Evolutionary conservation across 228 moss, liverwort and hornwort genomes (phyloP).

Genomic region (Sphagnum magellanicum): DNA sequence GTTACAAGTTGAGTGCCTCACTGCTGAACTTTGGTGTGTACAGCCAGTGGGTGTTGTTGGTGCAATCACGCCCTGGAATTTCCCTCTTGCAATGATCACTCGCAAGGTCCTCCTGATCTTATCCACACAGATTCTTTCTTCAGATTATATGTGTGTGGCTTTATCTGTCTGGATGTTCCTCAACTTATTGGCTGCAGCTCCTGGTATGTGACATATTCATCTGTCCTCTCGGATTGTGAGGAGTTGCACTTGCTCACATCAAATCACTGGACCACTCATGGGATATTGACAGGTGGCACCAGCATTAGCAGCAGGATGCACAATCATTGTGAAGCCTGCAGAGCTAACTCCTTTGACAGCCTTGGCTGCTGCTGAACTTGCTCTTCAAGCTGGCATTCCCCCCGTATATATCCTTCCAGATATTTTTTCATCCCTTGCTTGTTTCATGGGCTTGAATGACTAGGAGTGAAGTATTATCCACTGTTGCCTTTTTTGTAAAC

Average conservation of each 20-base stretch:
- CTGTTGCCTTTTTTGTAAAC: no score
- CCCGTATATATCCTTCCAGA: constrained; percentile 40
- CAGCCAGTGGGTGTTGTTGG: constrained; percentile 98
- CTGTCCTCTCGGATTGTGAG: background rate
- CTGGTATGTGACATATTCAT: background rate
- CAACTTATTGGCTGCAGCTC: background rate
- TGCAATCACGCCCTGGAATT: constrained; percentile 98
- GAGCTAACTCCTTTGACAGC: constrained; percentile 93
- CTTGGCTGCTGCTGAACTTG: constrained; percentile 83
- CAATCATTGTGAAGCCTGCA: constrained; percentile 86
- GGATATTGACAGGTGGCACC: constrained; percentile 70
- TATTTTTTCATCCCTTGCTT: background rate
- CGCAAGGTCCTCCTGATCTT: constrained; percentile 60
- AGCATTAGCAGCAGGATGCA: constrained; percentile 95
- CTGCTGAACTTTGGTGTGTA: constrained; percentile 13
- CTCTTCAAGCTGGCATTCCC: constrained; percentile 91
- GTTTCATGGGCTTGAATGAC: background rate
- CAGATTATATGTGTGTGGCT: no score
- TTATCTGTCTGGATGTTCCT: no score
- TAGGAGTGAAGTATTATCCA: no score
- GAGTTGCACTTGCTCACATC: background rate
- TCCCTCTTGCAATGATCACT: constrained; percentile 97
- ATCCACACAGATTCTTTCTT: no score
- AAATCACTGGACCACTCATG: background rate
- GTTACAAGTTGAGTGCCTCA: background rate